These are phyloP conservation scores for Penicillium samsonianum DNA, from an alignment of 495 filamentous ascomycete genomes.

Conservation along the genomic window DNA sequence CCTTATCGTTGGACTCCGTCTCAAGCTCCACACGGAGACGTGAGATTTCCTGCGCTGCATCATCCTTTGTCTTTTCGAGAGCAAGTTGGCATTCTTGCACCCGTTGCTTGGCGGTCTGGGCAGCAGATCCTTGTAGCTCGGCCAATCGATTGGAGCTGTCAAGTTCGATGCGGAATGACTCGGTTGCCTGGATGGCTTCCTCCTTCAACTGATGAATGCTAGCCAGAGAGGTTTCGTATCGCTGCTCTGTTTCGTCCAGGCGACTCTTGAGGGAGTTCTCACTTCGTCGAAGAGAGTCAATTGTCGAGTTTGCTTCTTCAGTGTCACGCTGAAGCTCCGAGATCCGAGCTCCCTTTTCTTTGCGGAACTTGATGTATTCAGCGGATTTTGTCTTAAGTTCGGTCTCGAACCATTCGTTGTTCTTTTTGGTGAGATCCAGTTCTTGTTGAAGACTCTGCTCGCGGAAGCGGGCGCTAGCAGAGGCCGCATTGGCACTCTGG, in stretches of 20 bases:
- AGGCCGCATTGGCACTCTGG: constrained; percentile 75
- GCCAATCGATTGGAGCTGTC: constrained; percentile 78
- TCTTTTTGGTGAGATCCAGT: constrained; percentile 78
- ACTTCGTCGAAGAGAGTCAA: constrained; percentile 74
- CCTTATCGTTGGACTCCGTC: constrained; percentile 71
- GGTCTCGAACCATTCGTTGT: constrained; percentile 86
- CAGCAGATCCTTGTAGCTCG: constrained; percentile 80
- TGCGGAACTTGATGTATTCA: constrained; percentile 87
- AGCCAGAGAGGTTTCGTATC: constrained; percentile 77
- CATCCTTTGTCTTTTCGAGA: constrained; percentile 76
- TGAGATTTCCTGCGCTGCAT: constrained; percentile 78
- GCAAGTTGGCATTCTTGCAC: constrained; percentile 78
- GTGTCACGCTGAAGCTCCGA: constrained; percentile 83
- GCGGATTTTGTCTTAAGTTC: constrained; percentile 86
- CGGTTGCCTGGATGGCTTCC: constrained; percentile 71
- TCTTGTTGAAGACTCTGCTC: constrained; percentile 89
- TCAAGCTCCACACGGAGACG: constrained; percentile 77
- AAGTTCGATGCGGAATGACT: constrained; percentile 80
- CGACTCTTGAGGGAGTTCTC: constrained; percentile 78
- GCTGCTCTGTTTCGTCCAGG: constrained; percentile 79
- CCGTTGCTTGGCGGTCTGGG: constrained; percentile 74
- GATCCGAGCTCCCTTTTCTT: constrained; percentile 87
- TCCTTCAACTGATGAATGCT: constrained; percentile 85
- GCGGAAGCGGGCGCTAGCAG: constrained; percentile 76
- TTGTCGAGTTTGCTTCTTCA: constrained; percentile 73